Evolutionary conservation across 2,329 filamentous ascomycete genomes (phyloP), one percentile per base, ranked within the genome.

Genomic region (Neonectria punicea): DNA sequence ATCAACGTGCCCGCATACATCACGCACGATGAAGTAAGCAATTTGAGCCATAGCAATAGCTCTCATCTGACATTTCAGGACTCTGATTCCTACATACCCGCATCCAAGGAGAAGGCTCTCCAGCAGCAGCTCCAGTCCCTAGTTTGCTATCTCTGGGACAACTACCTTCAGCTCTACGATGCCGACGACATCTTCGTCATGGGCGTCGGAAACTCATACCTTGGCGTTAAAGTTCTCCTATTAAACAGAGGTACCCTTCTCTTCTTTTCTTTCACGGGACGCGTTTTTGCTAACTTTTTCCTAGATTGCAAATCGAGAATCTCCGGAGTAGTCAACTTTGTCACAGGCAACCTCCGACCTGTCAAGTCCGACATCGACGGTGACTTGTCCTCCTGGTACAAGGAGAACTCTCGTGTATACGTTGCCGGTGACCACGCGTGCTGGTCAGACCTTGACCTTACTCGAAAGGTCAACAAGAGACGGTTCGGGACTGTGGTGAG

Each of bases 81-180:
- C 64, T 79, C 79, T 13, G 85, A 87, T 39, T 74, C 84, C 1
- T 84, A 80, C 65, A 84, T 80, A 2, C 81, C 83, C 0, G 74
- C 78, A 2, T 77, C 80, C 30, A 80, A 80, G 32, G 86, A 86
- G 69, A 80, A 78, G 56, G 79, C 78, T 1, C 75, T 89, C 8
- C 85, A 91, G 67, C 82, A 84, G 59, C 87, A 88, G 77, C 90
- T 88, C 0, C 89, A 92, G 67, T 90, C 95, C 66, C 82, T 98
- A 11, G 89, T 95, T 5, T 89, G 87, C 65, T 98, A 97, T 75
- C 83, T 99, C 14, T 99, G 96, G 96, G 94, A 98, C 73, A 99
- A 99, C 76, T 98, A 98, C 75, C 89, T 99, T 20, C 93, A 97
- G 83, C 85, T 92, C 34, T 90, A 90, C 55, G 81, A 91, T 2